Evolutionary conservation across 441 rosid genomes (phyloP), one percentile per base, ranked within the genome.

Genomic region (Mallotus repandus): DNA sequence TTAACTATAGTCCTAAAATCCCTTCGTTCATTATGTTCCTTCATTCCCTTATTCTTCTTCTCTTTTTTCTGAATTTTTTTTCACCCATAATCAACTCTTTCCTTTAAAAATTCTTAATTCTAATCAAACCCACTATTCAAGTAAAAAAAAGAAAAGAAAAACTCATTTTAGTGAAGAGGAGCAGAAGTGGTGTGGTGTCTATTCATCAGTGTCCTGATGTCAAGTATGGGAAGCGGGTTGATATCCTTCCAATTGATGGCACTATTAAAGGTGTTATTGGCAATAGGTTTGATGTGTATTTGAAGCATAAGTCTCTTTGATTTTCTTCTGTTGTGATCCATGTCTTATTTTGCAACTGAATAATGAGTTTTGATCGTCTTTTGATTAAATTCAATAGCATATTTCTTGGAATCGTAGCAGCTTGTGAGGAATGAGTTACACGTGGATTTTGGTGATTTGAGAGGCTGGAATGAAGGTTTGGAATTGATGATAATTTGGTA

Each of bases 211-310:
- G 97, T 77, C 88, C 92, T 19, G 98, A 89, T 87, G 94, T 91
- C 53, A 92, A 91, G 70, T 92, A 89, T 72, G 97, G 95, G 38
- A 89, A 91, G 80, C 93, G 98, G 70, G 95, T 89, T 19, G 97
- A 93, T 84, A 91, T 91, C 64, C 84, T 93, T 74, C 98, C 93
- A 2, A 80, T 94, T 4, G 99, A 92, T 86, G 98, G 92, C 82
- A 84, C 98, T 0, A 84, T 94, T 74, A 97, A 94, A 83, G 98
- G 97, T 29, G 91, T 92, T 46, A 91, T 97, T 68, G 99, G 99
- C 72, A 92, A 85, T 80, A 89, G 92, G 57, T 94, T 94, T 69
- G 99, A 94, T 81, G 98, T 96, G n/a, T 94, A 84, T 81, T 62
- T 59, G 18, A 59, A 59, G 16, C 15, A 41, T 59, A 15, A 59